Base-by-base conservation (phyloP, 495 filamentous ascomycete species). In the Amphirosellinia nigrospora region DNA sequence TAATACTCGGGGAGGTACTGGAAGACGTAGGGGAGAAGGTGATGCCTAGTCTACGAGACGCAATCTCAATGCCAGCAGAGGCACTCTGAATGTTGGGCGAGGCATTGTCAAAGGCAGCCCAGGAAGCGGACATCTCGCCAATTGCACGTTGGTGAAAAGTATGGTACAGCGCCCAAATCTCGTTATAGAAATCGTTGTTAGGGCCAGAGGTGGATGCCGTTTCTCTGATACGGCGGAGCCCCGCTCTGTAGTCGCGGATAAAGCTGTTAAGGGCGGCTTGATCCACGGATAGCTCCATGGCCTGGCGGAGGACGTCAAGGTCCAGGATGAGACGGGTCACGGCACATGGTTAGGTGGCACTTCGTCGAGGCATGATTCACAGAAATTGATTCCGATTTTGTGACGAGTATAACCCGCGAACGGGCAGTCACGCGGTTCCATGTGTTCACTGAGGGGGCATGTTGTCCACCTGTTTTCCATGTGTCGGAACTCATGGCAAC, bases 181-280 rank as follows among this genome's bases (percentile, higher is more conserved):
- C 46, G 63, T 65, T 53, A 46, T 65, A 65, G 6, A 65, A 65
- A 46, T 65, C 53, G 46, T 65, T 65, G 41, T 65, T 19, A 15
- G 46, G 43, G 4, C 63, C 63, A 1, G 30, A 30, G 10, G 26
- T 5, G 30, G n/a, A 34, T 10, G 46, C n/a, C 26, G 43, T 2
- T 19, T 64, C 61, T 26, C 30, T 64, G 30, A 64, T 19, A 9
- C 23, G 26, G 28, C 43, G 41, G 43, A 64, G 41, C n/a, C 32
- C 46, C 4, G 16, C 46, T 46, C 32, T 65, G 11, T 52, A 65
- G 13, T 65, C 63, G 30, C 63, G 63, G 34, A n/a, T 11, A 4
- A 65, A 65, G 5, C 46, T 23, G 45, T 13, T 5, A 28, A 0
- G 4, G 32, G 30, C 10, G 8, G 1, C 32, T 41, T 11, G 26